A percentile compares a stretch with the other conserved stretches of the same genome.
These are phyloP conservation scores for Diaporthe capsici DNA, from an alignment of 2,329 filamentous ascomycete genomes.

Conservation along the genomic window DNA sequence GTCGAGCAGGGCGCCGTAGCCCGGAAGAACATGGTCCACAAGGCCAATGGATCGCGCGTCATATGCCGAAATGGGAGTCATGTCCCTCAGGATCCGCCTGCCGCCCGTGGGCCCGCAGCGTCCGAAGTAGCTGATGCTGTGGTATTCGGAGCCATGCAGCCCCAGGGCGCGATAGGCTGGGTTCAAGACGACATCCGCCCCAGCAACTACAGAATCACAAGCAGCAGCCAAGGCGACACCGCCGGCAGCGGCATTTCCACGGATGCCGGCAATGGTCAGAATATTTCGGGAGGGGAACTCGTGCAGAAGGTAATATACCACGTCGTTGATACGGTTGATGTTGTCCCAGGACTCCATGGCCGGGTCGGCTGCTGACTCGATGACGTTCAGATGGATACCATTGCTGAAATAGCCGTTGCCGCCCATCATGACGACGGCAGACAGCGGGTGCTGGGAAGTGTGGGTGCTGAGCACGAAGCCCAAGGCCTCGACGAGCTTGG, in stretches of 20 bases:
- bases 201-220: constrained; percentile 54
- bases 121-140: constrained; percentile 56
- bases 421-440: constrained; percentile 56
- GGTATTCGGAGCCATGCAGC: constrained; percentile 57
- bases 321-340: constrained; percentile 60
- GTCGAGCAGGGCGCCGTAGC: constrained; percentile 51
- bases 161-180: constrained; percentile 57
- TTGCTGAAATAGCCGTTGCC: constrained; percentile 59
- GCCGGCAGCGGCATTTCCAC: constrained; percentile 59
- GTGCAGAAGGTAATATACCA: constrained; percentile 55
- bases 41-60: constrained; percentile 55
- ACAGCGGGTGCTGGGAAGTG: constrained; percentile 48
- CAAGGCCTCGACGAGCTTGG: constrained; percentile 53
- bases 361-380: constrained; percentile 55
- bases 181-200: constrained; percentile 55
- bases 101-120: constrained; percentile 53
- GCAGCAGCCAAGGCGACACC: constrained; percentile 58
- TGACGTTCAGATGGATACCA: constrained; percentile 59
- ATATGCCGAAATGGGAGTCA: constrained; percentile 55
- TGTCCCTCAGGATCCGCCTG: constrained; percentile 51
- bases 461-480: constrained; percentile 52
- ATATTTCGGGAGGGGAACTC: constrained; percentile 54
- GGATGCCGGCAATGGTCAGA: constrained; percentile 54
- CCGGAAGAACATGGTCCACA: constrained; percentile 56
- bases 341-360: constrained; percentile 58